These are phyloP conservation scores for Cercospora brassicicola DNA, from an alignment of 2,329 filamentous ascomycete genomes.

Conservation along the genomic window DNA sequence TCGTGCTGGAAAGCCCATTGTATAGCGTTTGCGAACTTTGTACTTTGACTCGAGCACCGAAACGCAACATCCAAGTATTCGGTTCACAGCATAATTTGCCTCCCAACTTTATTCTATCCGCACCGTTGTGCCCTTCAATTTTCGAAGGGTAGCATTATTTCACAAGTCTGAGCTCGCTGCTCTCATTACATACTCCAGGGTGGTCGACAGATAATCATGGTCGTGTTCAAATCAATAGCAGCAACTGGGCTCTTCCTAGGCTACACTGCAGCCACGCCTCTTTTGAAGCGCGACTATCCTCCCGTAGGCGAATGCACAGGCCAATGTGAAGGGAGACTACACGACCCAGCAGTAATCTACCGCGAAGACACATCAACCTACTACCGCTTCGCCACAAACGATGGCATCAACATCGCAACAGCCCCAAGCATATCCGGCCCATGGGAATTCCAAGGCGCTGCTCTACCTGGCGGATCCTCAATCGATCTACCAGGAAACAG, in stretches of 20 bases:
- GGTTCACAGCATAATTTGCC: not conserved
- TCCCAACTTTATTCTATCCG: not conserved
- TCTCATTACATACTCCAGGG: not conserved
- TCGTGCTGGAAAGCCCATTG: not conserved
- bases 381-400: constrained; percentile 55
- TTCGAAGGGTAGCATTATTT: not conserved
- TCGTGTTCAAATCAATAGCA: not conserved
- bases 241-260: not conserved
- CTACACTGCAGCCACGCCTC: constrained; percentile 4
- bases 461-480: constrained; percentile 49
- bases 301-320: constrained; percentile 23
- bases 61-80: not conserved
- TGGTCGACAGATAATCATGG: not conserved
- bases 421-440: constrained; percentile 50
- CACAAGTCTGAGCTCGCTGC: not conserved
- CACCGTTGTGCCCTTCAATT: not conserved
- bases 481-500: constrained; percentile 50
- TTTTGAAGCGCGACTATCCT: constrained; percentile 21
- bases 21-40: not conserved
- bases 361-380: constrained; percentile 40
- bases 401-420: constrained; percentile 51
- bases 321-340: constrained; percentile 21
- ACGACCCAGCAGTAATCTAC: constrained; percentile 27
- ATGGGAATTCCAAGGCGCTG: constrained; percentile 51
- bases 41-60: not conserved